A percentile compares a stretch with the other conserved stretches of the same genome.
Evolutionary conservation across 108 stramenopile genomes (phyloP).

Genomic region (Skeletonema costatum): DNA sequence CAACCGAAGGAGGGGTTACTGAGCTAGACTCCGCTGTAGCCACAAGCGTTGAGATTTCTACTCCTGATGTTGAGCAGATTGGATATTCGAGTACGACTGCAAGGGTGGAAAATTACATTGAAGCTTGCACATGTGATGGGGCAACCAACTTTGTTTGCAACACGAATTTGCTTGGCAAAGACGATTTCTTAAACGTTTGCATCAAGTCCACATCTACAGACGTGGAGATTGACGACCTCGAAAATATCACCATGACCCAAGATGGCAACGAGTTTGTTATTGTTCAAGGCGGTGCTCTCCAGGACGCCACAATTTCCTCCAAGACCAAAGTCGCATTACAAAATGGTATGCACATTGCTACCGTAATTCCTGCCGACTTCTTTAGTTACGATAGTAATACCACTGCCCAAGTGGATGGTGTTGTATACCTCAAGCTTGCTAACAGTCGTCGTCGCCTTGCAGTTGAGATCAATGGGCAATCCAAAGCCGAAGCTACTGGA

Average conservation of each 20-base stretch:
- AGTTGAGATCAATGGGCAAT: not conserved
- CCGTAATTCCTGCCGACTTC: not conserved
- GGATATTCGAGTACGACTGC: not conserved
- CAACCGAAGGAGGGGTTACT: too few species aligned
- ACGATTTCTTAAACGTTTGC: conserved; percentile 25
- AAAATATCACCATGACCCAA: not conserved
- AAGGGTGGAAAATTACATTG: not conserved
- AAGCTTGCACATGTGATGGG: conserved; percentile 29
- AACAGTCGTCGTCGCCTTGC: not conserved
- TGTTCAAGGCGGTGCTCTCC: not conserved
- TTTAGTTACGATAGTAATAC: not conserved
- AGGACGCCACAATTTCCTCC: not conserved
- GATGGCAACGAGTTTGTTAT: not conserved
- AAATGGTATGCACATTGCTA: not conserved
- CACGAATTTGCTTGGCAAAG: not conserved
- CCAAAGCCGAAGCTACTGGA: not conserved
- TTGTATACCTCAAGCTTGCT: conserved; percentile 1
- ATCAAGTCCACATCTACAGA: conserved; percentile 16
- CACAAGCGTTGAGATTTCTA: too few species aligned
- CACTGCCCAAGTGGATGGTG: not conserved
- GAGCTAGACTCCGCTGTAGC: too few species aligned
- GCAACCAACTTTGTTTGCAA: conserved; percentile 26
- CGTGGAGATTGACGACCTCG: conserved; percentile 12
- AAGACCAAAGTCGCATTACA: not conserved
- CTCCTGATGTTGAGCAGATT: too few species aligned